phyloP scores from a whole-genome alignment of 208 protist genomes.

The Strigomonas culicis region DNA sequence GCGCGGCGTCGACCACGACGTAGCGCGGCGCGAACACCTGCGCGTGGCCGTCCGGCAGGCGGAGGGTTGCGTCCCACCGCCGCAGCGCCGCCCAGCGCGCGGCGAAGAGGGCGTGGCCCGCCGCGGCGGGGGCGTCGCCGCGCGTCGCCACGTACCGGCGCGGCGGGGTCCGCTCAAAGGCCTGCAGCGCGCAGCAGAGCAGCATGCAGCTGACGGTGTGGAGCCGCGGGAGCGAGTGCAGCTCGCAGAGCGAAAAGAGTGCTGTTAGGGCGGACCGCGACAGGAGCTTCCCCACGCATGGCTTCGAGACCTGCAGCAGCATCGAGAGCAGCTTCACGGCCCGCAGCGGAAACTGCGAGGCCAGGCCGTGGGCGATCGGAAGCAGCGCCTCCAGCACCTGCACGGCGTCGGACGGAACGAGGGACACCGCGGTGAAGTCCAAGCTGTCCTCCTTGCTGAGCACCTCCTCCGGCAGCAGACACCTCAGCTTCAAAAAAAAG shows the following conservation, averaged over 20 bases:
- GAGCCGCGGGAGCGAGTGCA: neutral
- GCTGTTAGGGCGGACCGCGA: conserved; percentile 6
- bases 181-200: neutral
- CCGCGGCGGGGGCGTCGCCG: too few relatives aligned
- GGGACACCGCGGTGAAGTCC: neutral
- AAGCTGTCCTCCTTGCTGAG: neutral
- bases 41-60: neutral
- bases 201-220: neutral
- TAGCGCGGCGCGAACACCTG: conserved; percentile 3
- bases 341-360: conserved; percentile 15
- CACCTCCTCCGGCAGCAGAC: neutral
- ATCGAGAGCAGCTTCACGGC: conserved; percentile 16
- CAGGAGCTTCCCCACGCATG: conserved; percentile 12
- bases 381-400: conserved; percentile 16
- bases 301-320: conserved; percentile 15
- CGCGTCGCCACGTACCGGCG: neutral
- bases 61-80: neutral
- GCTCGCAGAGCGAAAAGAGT: neutral
- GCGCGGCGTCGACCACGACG: neutral
- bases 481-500: neutral
- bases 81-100: neutral
- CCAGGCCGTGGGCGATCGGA: conserved; percentile 5
- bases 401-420: conserved; percentile 9
- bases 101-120: neutral
- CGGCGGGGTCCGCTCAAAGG: neutral